phyloP scores from a whole-genome alignment of 1,139 yeast species.

The Blastobotrys proliferans region DNA sequence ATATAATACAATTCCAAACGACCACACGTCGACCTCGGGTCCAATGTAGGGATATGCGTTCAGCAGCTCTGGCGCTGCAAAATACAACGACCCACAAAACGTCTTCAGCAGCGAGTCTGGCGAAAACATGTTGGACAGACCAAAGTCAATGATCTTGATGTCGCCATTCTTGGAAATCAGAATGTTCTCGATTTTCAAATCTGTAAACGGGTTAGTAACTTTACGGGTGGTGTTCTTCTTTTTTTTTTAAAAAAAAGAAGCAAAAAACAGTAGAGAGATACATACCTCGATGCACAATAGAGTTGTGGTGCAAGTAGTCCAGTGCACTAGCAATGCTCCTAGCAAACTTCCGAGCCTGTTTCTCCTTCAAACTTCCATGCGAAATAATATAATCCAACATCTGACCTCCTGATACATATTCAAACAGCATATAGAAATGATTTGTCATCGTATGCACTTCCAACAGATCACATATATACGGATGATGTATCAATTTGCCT shows the following conservation, averaged over 20 bases:
- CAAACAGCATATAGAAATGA: conserved; percentile 95
- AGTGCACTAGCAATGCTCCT: conserved; percentile 95
- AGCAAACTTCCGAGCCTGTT: conserved; percentile 91
- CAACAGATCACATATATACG: conserved; percentile 84
- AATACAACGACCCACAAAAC: conserved; percentile 94
- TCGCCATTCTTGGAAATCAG: conserved; percentile 93
- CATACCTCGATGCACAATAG: conserved; percentile 75
- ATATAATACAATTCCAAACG: conserved; percentile 92
- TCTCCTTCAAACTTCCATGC: conserved; percentile 91
- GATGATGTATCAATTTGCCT: conserved; percentile 86
- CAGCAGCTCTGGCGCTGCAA: conserved; percentile 96
- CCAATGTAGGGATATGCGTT: conserved; percentile 92
- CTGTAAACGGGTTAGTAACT: conserved; percentile 36
- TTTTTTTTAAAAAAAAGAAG: background rate
- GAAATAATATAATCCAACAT: conserved; percentile 96
- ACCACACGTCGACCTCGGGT: conserved; percentile 98
- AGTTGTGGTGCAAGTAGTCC: conserved; percentile 88
- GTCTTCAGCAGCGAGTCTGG: conserved; percentile 74
- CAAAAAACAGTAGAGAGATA: background rate
- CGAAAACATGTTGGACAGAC: conserved; percentile 82
- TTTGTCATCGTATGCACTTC: conserved; percentile 97
- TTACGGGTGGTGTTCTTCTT: background rate
- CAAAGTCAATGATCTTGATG: conserved; percentile 93
- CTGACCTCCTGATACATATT: conserved; percentile 96
- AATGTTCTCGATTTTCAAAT: conserved; percentile 91